A percentile compares a stretch with the other conserved stretches of the same genome.
Conservation (phyloP, 306 rosid genomes). For the Datisca glomerata region DNA sequence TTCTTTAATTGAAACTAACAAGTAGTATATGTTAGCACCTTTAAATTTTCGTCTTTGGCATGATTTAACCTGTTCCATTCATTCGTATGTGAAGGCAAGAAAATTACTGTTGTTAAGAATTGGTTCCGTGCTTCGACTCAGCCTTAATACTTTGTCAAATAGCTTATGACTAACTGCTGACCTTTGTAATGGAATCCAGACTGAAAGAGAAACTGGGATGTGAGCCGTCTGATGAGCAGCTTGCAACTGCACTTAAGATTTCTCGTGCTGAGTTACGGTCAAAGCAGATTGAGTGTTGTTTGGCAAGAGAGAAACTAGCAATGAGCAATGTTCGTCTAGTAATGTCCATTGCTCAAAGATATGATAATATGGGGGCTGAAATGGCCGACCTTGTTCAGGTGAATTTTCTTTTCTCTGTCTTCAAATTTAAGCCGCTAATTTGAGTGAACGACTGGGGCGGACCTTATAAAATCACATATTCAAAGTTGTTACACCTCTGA, state of each 20-base stretch:
- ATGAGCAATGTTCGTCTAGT: constrained; percentile 97
- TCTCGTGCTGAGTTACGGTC: constrained; percentile 50
- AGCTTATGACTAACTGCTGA: too few relatives aligned
- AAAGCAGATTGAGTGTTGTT: constrained; percentile 49
- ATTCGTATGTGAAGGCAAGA: too few relatives aligned
- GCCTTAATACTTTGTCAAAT: too few relatives aligned
- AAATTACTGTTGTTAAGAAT: too few relatives aligned
- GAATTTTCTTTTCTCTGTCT: constrained; percentile 7
- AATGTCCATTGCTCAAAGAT: constrained; percentile 88
- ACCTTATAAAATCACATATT: too few relatives aligned
- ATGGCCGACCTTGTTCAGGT: constrained; percentile 98
- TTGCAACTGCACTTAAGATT: constrained; percentile 68
- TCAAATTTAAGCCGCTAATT: not conserved
- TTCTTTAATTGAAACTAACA: too few relatives aligned
- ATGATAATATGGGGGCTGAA: constrained; percentile 84
- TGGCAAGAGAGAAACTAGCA: constrained; percentile 86
- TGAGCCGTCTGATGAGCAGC: constrained; percentile 81
- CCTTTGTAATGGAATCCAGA: constrained; percentile 33
- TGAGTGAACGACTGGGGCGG: too few relatives aligned
- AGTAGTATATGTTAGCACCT: too few relatives aligned
- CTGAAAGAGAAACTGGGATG: constrained; percentile 70
- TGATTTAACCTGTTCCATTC: too few relatives aligned
- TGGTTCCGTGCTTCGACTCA: too few relatives aligned
- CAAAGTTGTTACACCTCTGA: constrained; percentile 7
- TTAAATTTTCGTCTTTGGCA: too few relatives aligned